phyloP scores from a whole-genome alignment of 768 basidiomycete genomes.

The Daedaleopsis nitida region DNA sequence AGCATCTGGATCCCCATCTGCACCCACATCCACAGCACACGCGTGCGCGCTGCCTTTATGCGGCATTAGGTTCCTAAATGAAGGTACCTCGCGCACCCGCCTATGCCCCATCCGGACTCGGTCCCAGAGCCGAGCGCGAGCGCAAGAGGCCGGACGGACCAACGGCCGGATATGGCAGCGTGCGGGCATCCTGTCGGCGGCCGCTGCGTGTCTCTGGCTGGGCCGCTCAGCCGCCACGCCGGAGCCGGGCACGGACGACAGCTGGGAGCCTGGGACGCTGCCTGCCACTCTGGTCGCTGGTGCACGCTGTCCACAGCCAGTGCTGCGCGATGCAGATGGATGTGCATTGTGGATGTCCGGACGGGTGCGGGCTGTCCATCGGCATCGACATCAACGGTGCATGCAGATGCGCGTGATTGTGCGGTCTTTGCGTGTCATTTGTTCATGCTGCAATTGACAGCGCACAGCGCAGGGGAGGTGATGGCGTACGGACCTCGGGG shows the following conservation, averaged over 20 bases:
- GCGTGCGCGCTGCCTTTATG: neutral
- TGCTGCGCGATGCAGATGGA: no score
- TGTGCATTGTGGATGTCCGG: no score
- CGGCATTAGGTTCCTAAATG: conserved; percentile 2
- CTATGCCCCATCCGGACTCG: neutral
- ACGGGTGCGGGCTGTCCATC: no score
- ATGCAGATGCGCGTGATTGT: no score
- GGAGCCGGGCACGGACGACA: neutral
- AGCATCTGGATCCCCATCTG: neutral
- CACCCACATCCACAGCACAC: neutral
- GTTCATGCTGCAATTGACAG: no score
- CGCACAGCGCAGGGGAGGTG: no score
- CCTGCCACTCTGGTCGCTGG: no score
- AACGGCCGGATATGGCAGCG: neutral
- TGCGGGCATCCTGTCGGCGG: neutral
- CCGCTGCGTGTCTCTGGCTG: neutral
- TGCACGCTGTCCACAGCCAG: no score
- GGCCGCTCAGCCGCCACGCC: neutral
- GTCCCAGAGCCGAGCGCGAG: neutral
- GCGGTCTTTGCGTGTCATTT: no score
- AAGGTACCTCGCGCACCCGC: neutral
- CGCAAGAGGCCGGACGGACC: conserved; percentile 1
- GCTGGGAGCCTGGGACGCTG: neutral
- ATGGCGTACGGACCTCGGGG: no score
- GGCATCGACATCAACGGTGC: no score